Evolutionary conservation across 495 filamentous ascomycete genomes (phyloP).

Genomic region (Neurospora africana): DNA sequence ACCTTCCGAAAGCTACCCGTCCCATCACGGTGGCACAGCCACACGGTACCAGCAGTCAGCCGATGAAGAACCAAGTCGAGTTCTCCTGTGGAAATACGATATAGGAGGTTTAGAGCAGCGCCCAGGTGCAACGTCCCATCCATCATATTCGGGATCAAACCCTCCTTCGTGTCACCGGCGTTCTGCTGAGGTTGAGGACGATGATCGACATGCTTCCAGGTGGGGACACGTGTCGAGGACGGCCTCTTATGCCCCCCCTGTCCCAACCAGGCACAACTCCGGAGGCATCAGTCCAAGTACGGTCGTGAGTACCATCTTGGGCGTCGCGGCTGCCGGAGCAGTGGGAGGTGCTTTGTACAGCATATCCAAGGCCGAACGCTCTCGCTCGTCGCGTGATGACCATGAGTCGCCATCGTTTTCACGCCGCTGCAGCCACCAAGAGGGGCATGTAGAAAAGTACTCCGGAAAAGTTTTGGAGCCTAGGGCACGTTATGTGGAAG

Average conservation of each 20-base stretch:
- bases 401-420: constrained; percentile 25
- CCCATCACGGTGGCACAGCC: constrained; percentile 24
- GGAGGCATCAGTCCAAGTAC: constrained; percentile 29
- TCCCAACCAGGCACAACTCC: constrained; percentile 25
- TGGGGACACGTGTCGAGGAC: not conserved
- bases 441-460: constrained; percentile 13
- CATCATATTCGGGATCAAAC: not conserved
- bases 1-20: constrained; percentile 18
- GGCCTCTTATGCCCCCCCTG: constrained; percentile 19
- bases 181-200: not conserved
- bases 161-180: not conserved
- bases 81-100: constrained; percentile 41
- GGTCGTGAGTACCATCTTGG: constrained; percentile 53
- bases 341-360: constrained; percentile 67
- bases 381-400: constrained; percentile 30
- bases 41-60: constrained; percentile 25
- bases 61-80: constrained; percentile 32
- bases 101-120: constrained; percentile 19
- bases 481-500: constrained; percentile 25
- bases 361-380: constrained; percentile 48
- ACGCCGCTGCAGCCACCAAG: constrained; percentile 28
- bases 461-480: constrained; percentile 10
- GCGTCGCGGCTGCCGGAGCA: constrained; percentile 61
- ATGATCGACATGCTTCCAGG: not conserved
- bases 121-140: not conserved